These are phyloP conservation scores for Staphylotrichum longicolle DNA, from an alignment of 495 filamentous ascomycete species.

Conservation along the genomic window DNA sequence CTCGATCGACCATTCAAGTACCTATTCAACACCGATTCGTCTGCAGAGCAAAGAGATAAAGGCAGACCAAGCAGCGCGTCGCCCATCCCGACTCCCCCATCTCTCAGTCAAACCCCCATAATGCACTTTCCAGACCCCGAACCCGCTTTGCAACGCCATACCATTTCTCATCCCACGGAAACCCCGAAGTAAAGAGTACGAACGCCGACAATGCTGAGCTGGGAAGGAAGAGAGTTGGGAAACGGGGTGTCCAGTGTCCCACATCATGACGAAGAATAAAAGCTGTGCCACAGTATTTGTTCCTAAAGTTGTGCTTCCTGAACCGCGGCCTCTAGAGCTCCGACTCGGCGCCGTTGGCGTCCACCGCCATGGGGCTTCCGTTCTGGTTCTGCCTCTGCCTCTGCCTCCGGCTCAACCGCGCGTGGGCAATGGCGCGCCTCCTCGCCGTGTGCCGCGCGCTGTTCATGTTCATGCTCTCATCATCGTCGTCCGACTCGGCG, in stretches of 20 bases:
- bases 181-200: neutral
- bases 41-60: too few relatives aligned
- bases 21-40: neutral
- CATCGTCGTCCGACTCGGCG: slow-evolving; percentile 44
- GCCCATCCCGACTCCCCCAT: neutral
- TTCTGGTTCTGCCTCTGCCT: slow-evolving; percentile 35
- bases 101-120: neutral
- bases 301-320: too few relatives aligned
- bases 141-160: slow-evolving; percentile 7
- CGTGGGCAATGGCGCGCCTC: slow-evolving; percentile 26
- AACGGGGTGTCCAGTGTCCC: neutral
- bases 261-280: neutral
- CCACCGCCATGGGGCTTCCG: slow-evolving; percentile 54
- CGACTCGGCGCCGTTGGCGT: slow-evolving; percentile 49
- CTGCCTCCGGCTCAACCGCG: slow-evolving; percentile 1
- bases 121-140: neutral
- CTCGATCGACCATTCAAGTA: neutral
- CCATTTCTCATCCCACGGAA: slow-evolving; percentile 1
- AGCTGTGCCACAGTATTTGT: too few relatives aligned
- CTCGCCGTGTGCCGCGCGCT: slow-evolving; percentile 36
- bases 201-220: slow-evolving; percentile 22
- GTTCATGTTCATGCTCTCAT: slow-evolving; percentile 46
- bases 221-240: neutral
- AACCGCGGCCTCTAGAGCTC: slow-evolving; percentile 35
- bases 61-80: too few relatives aligned